Percentiles rank a stretch among this genome's conserved stretches.
Conservation (phyloP, 169 alveolate genomes). For the Blepharisma undulans region DNA sequence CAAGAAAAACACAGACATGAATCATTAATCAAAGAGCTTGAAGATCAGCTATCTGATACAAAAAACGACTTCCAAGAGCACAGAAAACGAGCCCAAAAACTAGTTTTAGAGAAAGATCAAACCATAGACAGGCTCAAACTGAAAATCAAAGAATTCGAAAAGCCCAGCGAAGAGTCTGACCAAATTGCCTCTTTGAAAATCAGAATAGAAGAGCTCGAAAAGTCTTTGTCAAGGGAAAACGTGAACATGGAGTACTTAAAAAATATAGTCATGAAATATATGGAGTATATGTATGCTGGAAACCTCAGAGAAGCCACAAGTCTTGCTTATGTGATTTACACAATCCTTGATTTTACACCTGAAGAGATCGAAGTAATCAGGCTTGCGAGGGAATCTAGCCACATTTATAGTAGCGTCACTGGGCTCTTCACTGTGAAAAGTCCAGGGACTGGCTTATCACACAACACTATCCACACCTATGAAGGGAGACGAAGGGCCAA, state of each 20-base stretch:
- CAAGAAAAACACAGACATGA: neutral
- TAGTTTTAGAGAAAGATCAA: constrained; percentile 35
- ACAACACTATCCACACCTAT: constrained; percentile 38
- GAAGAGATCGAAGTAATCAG: constrained; percentile 31
- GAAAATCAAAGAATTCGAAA: neutral
- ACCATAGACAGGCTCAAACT: constrained; percentile 6
- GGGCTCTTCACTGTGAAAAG: neutral
- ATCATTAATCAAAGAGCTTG: neutral
- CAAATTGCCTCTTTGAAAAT: neutral
- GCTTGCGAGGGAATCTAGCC: neutral
- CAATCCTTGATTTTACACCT: constrained; percentile 11
- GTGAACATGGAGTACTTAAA: constrained; percentile 40
- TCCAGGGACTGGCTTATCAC: constrained; percentile 37
- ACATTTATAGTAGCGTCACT: neutral
- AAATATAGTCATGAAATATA: constrained; percentile 40
- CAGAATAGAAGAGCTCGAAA: constrained; percentile 31
- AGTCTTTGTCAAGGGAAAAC: constrained; percentile 8
- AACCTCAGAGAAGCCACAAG: constrained; percentile 39
- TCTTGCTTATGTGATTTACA: constrained; percentile 19
- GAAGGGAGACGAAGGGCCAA: constrained; percentile 32
- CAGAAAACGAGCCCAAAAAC: constrained; percentile 35
- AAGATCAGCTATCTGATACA: neutral
- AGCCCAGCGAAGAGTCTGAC: constrained; percentile 5
- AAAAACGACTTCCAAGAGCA: constrained; percentile 23
- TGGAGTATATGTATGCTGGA: constrained; percentile 35